Percentiles rank a stretch among this genome's conserved stretches.
phyloP scores from a whole-genome alignment of 768 basidiomycete genomes.

The Arthromyces matolae region DNA sequence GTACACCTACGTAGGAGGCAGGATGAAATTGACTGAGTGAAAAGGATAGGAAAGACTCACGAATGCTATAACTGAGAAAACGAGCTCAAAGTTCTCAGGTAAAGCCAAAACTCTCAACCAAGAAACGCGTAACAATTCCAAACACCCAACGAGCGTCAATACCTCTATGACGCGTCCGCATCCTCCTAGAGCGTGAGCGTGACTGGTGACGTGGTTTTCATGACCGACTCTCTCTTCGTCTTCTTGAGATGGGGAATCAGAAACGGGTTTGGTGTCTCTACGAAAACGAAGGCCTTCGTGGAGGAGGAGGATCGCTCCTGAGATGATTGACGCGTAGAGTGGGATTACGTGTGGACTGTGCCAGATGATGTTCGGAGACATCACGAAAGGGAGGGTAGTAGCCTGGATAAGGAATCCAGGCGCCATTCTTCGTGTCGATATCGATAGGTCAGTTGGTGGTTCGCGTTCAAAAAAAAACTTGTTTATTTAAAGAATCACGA shows the following conservation, averaged over 20 bases:
- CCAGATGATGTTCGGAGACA: constrained; percentile 4
- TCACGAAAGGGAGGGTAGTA: background rate
- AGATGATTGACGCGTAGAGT: constrained; percentile 8
- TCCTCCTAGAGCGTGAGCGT: no score
- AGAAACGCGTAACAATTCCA: constrained; percentile 13
- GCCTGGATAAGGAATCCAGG: background rate
- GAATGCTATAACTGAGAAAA: constrained; percentile 1
- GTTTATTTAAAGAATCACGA: no score
- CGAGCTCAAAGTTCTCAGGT: background rate
- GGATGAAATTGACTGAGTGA: background rate
- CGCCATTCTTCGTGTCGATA: constrained; percentile 1
- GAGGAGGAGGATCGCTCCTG: constrained; percentile 1
- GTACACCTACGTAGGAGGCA: constrained; percentile 8
- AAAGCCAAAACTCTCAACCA: background rate
- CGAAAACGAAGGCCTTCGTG: constrained; percentile 4
- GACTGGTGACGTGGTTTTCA: constrained; percentile 6
- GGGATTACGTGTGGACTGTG: constrained; percentile 8
- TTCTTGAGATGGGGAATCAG: no score
- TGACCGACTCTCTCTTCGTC: background rate
- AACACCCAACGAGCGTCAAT: constrained; percentile 7
- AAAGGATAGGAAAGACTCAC: background rate
- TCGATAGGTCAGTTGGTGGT: no score
- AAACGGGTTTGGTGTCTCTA: background rate
- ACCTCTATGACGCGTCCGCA: constrained; percentile 12
- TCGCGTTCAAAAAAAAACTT: no score